Evolutionary conservation across 305 asterid genomes (phyloP).

Genomic region (Solanum hybrid): DNA sequence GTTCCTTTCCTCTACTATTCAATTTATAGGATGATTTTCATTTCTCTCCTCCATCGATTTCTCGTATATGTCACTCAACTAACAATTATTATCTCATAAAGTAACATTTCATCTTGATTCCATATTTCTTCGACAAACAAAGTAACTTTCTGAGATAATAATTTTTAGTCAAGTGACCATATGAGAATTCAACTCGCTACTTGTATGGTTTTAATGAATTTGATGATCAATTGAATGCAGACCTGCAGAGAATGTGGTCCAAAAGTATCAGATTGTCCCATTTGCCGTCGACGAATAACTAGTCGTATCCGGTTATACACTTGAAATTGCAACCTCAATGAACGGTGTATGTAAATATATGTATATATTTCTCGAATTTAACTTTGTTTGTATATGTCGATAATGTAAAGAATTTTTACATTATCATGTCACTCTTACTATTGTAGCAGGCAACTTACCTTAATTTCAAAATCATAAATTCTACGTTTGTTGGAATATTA

Average conservation of each 20-base stretch:
- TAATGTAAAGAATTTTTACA: neutral
- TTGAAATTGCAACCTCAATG: constrained; percentile 7
- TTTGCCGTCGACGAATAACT: constrained; percentile 62
- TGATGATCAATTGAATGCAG: constrained; percentile 32
- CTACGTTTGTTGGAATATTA: neutral
- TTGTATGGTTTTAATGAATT: neutral
- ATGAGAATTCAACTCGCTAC: neutral
- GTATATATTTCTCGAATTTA: neutral
- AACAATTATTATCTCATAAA: too few relatives aligned
- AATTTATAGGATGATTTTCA: neutral
- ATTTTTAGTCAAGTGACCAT: neutral
- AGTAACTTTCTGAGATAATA: neutral
- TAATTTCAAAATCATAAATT: neutral
- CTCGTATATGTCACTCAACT: neutral
- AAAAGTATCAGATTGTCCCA: constrained; percentile 56
- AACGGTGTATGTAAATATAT: neutral
- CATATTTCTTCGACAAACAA: neutral
- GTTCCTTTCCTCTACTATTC: neutral
- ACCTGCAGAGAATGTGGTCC: constrained; percentile 69
- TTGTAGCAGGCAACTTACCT: neutral
- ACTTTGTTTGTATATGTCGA: neutral
- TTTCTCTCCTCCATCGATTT: neutral
- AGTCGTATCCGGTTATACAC: constrained; percentile 56
- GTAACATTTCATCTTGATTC: too few relatives aligned
- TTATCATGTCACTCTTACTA: neutral